Evolutionary conservation across 352 stramenopile genomes (phyloP), one percentile per base, ranked within the genome.

Genomic region (Phytopythium boreale): DNA sequence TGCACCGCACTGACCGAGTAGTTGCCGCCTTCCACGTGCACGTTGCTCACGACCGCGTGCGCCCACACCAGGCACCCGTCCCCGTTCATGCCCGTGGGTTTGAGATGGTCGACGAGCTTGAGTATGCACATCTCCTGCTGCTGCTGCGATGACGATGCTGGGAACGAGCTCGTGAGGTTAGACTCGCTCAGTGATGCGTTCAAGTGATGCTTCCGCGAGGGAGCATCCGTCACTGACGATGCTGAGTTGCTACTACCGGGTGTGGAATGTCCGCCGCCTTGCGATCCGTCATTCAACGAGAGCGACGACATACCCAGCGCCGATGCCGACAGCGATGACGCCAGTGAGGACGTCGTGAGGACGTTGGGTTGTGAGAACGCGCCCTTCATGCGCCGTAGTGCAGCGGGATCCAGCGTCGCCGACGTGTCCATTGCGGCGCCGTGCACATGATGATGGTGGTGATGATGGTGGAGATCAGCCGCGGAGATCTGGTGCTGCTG

Each of bases 41-140:
- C 59, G 57, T 86, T 82, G 20, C 75, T 69, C 20, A 92, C 77
- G 29, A 89, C 73, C 0, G 86, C 81, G 41, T 79, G 78, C n/a
- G 83, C 80, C 85, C 85, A 94, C 17, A 90, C 66, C 1, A 89
- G 61, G 20, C 77, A 77, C 5, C 83, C 85, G 37, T 87, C 77
- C 43, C 82, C 66, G 44, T 75, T 79, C 46, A 73, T 53, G 1
- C 89, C 70, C 10, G 68, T 60, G 17, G 47, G 53, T 29, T 85
- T 77, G 8, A 89, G 62, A 12, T 80, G 72, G 50, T 88, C 76
- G 11, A 77, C 79, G 31, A 92, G 64, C 46, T 86, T 82, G 14
- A 89, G 62, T 4, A 84, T 62, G 41, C 69, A 86, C 26, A 89
- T 61, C 19, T 61, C 56, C 29, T 89, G 75, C 14, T 76, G 75